phyloP scores from a whole-genome alignment of 225 moss, liverwort and hornwort species.

The Pseudisothecium myosuroides region DNA sequence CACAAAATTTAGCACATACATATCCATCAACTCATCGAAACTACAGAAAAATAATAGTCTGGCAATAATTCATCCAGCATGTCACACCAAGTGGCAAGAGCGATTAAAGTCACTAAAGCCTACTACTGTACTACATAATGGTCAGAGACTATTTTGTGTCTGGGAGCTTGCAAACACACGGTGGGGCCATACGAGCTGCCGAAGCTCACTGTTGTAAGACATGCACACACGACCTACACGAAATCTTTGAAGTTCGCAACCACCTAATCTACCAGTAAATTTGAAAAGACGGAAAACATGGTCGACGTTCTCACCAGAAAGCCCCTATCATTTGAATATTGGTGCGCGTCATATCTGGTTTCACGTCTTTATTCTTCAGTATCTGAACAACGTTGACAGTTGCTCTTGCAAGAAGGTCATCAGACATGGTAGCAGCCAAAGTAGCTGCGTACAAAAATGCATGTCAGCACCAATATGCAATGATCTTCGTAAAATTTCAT shows the following conservation, averaged over 20 bases:
- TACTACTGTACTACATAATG: background rate
- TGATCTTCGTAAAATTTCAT: background rate
- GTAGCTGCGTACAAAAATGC: slow-evolving; percentile 54
- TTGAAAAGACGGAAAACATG: background rate
- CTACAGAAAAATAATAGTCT: background rate
- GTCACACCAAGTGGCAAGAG: background rate
- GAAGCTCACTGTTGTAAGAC: background rate
- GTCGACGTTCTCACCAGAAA: slow-evolving; percentile 57
- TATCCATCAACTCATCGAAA: background rate
- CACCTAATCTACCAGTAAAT: background rate
- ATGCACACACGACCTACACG: background rate
- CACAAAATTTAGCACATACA: slow-evolving; percentile 1
- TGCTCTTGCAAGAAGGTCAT: slow-evolving; percentile 93
- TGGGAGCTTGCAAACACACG: background rate
- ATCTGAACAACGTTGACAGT: slow-evolving; percentile 89
- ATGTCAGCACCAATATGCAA: slow-evolving; percentile 4
- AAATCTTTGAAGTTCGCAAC: background rate
- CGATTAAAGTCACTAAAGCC: background rate
- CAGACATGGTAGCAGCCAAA: slow-evolving; percentile 96
- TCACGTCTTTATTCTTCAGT: slow-evolving; percentile 94
- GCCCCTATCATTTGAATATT: slow-evolving; percentile 99
- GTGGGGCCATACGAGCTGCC: background rate
- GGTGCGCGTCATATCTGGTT: slow-evolving; percentile 95
- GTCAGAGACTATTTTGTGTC: background rate
- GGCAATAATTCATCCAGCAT: background rate